These are phyloP conservation scores for Citrullus mucosospermus DNA, from an alignment of 306 rosid species.

Conservation along the genomic window DNA sequence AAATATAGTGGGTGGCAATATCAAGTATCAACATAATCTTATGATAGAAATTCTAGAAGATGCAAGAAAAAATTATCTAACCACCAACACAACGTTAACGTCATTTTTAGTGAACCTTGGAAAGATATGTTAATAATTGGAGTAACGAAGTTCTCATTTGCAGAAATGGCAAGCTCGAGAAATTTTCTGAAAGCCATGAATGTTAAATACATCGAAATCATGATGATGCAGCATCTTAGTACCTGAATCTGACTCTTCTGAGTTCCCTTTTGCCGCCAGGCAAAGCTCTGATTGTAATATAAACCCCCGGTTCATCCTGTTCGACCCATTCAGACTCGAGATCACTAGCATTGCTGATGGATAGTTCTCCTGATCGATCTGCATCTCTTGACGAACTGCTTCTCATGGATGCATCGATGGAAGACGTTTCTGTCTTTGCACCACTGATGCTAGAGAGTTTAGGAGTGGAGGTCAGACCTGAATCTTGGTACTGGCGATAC, in stretches of 20 bases:
- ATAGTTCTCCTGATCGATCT: slow-evolving; percentile 76
- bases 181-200: neutral
- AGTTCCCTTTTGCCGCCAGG: slow-evolving; percentile 89
- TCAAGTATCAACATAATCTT: neutral
- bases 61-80: neutral
- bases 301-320: slow-evolving; percentile 95
- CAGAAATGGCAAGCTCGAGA: neutral
- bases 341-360: slow-evolving; percentile 93
- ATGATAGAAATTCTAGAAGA: neutral
- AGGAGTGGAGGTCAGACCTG: slow-evolving; percentile 56
- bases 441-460: slow-evolving; percentile 64
- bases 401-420: slow-evolving; percentile 75
- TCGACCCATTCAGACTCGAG: slow-evolving; percentile 98
- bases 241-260: slow-evolving; percentile 96
- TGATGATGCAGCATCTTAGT: neutral
- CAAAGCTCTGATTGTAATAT: slow-evolving; percentile 80
- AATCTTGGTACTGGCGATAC: slow-evolving; percentile 44
- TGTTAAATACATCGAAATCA: neutral
- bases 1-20: neutral
- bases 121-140: neutral
- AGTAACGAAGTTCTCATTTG: neutral
- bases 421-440: slow-evolving; percentile 60
- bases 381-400: slow-evolving; percentile 76
- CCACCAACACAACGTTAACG: neutral
- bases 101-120: neutral